Evolutionary conservation across 345 rosid species (phyloP), one percentile per base, ranked within the genome.

Genomic region (Camelina laxa): DNA sequence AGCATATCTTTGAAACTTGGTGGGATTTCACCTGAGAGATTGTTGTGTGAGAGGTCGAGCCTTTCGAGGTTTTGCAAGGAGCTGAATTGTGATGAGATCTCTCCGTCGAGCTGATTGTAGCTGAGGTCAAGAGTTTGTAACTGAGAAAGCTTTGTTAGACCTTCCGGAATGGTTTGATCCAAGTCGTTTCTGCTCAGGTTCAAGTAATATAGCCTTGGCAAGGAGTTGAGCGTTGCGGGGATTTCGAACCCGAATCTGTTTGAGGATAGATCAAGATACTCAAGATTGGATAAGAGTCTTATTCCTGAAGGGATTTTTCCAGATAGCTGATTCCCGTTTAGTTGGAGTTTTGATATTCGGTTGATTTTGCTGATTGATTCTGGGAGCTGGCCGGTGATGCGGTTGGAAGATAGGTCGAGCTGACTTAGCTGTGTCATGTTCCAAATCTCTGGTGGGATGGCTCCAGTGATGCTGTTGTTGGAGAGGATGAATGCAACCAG

Each of bases 381-480:
- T 0, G 79, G 82, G 45, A 83, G 69, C 14, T 63, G 69, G 48
- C 84, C 84, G 0, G 47, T 27, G 51, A 83, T 55, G 35, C 10
- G 14, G 73, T 83, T 83, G 11, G 22, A 70, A 3, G 83, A 81
- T 36, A 84, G 80, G 50, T 76, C 68, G 9, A 81, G 79, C 20
- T 14, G 30, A 0, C 30, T 17, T 20, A 84, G 47, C 19, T 70
- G 80, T 19, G 65, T 45, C 65, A 76, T 48, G 42, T 76, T 76
- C 74, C 83, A 72, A 22, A 81, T 69, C 71, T 79, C 83, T 30
- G 76, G 73, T 24, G 87, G 87, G 24, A 84, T 84, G 2, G 17
- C 24, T 19, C 87, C 84, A 2, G 67, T 62, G 54, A 84, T 56
- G 50, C 42, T 69, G 81, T 84, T 84, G 48, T 71, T 19, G 0